Percentiles rank a stretch among this genome's conserved stretches.
phyloP scores from a whole-genome alignment of 805 yeast genomes.

The Kodamaea hsintzibuensis region DNA sequence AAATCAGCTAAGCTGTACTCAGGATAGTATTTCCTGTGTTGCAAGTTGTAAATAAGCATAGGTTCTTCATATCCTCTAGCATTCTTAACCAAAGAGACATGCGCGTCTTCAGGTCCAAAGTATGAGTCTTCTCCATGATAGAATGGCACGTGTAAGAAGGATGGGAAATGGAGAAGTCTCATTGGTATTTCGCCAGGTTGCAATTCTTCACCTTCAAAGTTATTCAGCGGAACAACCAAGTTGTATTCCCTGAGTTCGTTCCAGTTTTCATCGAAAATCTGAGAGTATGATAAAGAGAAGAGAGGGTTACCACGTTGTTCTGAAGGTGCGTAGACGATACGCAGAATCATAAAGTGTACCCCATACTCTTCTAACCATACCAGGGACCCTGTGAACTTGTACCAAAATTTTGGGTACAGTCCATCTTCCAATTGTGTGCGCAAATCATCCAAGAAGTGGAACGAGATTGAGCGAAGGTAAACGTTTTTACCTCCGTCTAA shows the following conservation, averaged over 20 bases:
- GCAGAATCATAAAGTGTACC: slow-evolving; percentile 47
- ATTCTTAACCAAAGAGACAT: slow-evolving; percentile 37
- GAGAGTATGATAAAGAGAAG: slow-evolving; percentile 25
- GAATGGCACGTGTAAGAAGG: slow-evolving; percentile 31
- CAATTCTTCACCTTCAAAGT: neutral
- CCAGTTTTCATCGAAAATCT: slow-evolving; percentile 26
- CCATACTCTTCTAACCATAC: slow-evolving; percentile 54
- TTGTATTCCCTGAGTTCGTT: slow-evolving; percentile 20
- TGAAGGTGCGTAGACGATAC: slow-evolving; percentile 27
- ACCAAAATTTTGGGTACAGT: slow-evolving; percentile 36
- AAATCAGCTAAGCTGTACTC: neutral
- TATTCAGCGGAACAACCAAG: slow-evolving; percentile 26
- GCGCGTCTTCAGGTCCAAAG: slow-evolving; percentile 55
- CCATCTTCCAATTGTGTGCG: slow-evolving; percentile 10
- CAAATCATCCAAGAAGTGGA: slow-evolving; percentile 20
- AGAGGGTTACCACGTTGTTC: slow-evolving; percentile 27
- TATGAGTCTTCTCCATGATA: slow-evolving; percentile 24
- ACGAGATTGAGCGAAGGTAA: slow-evolving; percentile 6
- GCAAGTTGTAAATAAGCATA: slow-evolving; percentile 44
- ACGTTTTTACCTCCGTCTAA: slow-evolving; percentile 3
- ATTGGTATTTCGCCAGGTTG: neutral
- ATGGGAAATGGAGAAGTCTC: slow-evolving; percentile 22
- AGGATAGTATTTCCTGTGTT: slow-evolving; percentile 16
- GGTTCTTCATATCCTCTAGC: slow-evolving; percentile 46
- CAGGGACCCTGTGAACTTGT: slow-evolving; percentile 49